Evolutionary conservation across 306 rosid species (phyloP), one percentile per base, ranked within the genome.

Genomic region (Cicer chorassanicum): DNA sequence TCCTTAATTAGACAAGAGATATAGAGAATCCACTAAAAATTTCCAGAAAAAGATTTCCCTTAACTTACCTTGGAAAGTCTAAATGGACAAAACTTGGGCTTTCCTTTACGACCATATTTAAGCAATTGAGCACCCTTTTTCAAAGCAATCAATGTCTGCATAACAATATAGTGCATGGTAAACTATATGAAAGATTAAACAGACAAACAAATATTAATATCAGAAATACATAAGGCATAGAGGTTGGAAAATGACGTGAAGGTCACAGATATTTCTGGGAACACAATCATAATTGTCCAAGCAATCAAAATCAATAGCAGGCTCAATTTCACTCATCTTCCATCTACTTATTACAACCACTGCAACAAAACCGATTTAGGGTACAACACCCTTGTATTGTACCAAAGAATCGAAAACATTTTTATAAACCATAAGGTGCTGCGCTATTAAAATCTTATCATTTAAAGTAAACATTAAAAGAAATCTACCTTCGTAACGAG

Each of bases 101-200:
- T 91, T 82, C 98, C 98, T 78, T 94, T 94, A 55, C 98, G 98
- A 86, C 97, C 98, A 90, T 94, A 94, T 84, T 91, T 94, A 74
- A 94, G 89, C 76, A 94, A 83, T 68, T 88, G 98, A 74, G 98
- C 89, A 76, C 98, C 98, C 88, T 87, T 91, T 90, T 91, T 94
- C 84, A 94, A 84, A 79, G 90, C 88, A 83, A 90, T 74, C 85
- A 94, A 57, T 68, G 97, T 93, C 98, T 94, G 92, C 83, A 70
- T 59, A 60, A 77, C 56, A 71, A 72, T 18, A 80, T 36, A 44
- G 8, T 80, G 75, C 65, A 49, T 14, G 61, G 45, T 67, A 82
- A 78, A 74, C 72, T 65, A 76, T 9, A 54, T 8, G 73, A 74
- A 60, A 73, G 55, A 63, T 48, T 49, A 75, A 62, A 40, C 59